Percentiles rank a stretch among this genome's conserved stretches.
phyloP scores from a whole-genome alignment of 2,329 filamentous ascomycete genomes.

The Whalleya microplaca region DNA sequence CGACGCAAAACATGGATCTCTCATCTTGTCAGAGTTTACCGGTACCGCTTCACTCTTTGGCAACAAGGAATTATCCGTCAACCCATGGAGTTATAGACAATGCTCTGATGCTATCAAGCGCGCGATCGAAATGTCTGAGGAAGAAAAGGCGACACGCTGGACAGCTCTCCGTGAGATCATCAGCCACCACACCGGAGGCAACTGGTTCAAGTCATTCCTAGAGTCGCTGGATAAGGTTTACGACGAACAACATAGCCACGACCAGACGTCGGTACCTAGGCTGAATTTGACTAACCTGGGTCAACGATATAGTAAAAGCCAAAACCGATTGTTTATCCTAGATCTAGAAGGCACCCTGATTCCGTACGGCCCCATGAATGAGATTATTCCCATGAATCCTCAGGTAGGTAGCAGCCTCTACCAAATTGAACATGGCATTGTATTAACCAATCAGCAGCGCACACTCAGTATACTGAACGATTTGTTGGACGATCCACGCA shows the following conservation, averaged over 20 bases:
- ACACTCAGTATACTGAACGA: constrained; percentile 84
- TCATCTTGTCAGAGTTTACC: constrained; percentile 94
- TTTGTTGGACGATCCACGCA: constrained; percentile 76
- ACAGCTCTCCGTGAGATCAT: constrained; percentile 73
- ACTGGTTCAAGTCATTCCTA: constrained; percentile 82
- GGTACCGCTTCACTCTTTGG: constrained; percentile 87
- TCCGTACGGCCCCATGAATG: constrained; percentile 81
- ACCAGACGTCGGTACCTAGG: constrained; percentile 84
- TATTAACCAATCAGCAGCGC: constrained; percentile 53
- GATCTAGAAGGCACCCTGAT: constrained; percentile 95
- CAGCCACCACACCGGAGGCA: constrained; percentile 78
- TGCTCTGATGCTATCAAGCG: constrained; percentile 84
- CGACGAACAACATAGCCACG: constrained; percentile 81
- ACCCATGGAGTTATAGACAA: constrained; percentile 92
- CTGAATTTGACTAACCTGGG: constrained; percentile 70
- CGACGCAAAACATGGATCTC: constrained; percentile 80
- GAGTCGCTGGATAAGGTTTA: constrained; percentile 74
- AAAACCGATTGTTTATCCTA: constrained; percentile 80
- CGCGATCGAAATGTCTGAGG: constrained; percentile 77
- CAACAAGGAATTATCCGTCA: constrained; percentile 80
- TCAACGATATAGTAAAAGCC: constrained; percentile 66
- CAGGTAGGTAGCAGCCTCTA: constrained; percentile 46
- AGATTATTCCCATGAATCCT: constrained; percentile 84
- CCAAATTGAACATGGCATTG: neutral
- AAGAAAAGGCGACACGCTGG: constrained; percentile 78